A percentile compares a stretch with the other conserved stretches of the same genome.
phyloP scores from a whole-genome alignment of 371 early-diverging fungal species.

The Phascolomyces articulosus region DNA sequence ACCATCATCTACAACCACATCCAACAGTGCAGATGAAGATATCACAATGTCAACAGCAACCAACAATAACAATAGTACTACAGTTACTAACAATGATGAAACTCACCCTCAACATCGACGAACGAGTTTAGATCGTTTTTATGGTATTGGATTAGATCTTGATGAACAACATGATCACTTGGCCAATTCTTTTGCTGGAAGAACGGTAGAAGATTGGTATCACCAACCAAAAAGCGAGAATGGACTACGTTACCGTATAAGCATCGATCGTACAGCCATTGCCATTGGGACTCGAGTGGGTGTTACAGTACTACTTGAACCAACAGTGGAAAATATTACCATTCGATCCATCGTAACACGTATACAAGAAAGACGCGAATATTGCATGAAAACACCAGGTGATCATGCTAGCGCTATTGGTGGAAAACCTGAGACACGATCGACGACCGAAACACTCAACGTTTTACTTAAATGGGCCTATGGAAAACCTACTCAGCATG shows the following conservation, averaged over 20 bases:
- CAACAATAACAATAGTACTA: too few species aligned
- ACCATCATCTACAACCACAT: background rate
- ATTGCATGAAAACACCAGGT: slow-evolving; percentile 34
- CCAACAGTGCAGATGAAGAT: background rate
- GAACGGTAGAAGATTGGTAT: slow-evolving; percentile 26
- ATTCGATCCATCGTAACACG: slow-evolving; percentile 25
- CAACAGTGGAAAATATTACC: slow-evolving; percentile 17
- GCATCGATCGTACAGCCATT: slow-evolving; percentile 47
- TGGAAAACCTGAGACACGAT: slow-evolving; percentile 20
- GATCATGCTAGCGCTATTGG: slow-evolving; percentile 12
- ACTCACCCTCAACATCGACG: background rate
- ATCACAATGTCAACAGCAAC: background rate
- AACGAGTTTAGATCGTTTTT: slow-evolving; percentile 14
- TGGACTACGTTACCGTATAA: slow-evolving; percentile 38
- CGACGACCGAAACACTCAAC: background rate
- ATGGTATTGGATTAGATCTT: slow-evolving; percentile 18
- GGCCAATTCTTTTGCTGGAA: slow-evolving; percentile 31
- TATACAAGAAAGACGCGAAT: slow-evolving; percentile 27
- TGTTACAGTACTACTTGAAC: slow-evolving; percentile 35
- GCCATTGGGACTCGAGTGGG: slow-evolving; percentile 45
- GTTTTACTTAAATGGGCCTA: slow-evolving; percentile 41
- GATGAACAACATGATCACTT: slow-evolving; percentile 45
- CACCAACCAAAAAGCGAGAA: slow-evolving; percentile 1
- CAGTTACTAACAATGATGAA: background rate
- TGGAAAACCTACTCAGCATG: slow-evolving; percentile 22